Evolutionary conservation across 257 asterid species (phyloP).

Genomic region (Gentiana macrophylla): DNA sequence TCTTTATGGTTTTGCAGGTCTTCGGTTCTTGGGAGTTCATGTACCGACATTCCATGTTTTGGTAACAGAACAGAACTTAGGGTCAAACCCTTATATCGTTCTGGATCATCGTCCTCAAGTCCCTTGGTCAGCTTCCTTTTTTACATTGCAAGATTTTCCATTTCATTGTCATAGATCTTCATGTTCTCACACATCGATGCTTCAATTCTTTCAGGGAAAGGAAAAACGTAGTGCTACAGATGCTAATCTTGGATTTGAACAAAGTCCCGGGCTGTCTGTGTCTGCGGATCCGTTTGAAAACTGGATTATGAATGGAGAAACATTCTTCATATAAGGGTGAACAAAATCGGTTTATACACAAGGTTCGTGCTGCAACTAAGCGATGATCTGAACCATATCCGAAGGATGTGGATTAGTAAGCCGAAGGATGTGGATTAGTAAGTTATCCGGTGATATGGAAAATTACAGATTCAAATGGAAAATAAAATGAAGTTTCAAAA

Average conservation of each 20-base stretch:
- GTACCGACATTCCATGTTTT: constrained; percentile 33
- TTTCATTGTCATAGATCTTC: too few species aligned
- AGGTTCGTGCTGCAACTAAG: constrained; percentile 3
- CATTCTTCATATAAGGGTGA: constrained; percentile 37
- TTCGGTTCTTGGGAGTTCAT: constrained; percentile 34
- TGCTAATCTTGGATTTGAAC: constrained; percentile 10
- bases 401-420: constrained; percentile 45
- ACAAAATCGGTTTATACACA: constrained; percentile 4
- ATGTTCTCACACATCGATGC: not conserved
- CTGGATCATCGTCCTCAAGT: constrained; percentile 29
- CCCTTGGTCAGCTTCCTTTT: constrained; percentile 39
- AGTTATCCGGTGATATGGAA: too few species aligned
- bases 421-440: too few species aligned
- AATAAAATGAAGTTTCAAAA: too few species aligned
- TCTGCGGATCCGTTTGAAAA: constrained; percentile 50
- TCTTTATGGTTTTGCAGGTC: constrained; percentile 33
- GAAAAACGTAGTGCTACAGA: constrained; percentile 36
- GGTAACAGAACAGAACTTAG: constrained; percentile 21
- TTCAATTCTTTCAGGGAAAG: constrained; percentile 14
- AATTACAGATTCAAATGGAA: too few species aligned
- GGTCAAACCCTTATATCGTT: constrained; percentile 26
- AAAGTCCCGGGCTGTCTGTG: constrained; percentile 21
- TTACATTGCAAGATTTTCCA: too few species aligned
- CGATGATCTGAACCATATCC: constrained; percentile 30
- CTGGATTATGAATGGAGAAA: constrained; percentile 56